phyloP scores from a whole-genome alignment of 169 alveolate species.

The Perkinsus marinus region DNA sequence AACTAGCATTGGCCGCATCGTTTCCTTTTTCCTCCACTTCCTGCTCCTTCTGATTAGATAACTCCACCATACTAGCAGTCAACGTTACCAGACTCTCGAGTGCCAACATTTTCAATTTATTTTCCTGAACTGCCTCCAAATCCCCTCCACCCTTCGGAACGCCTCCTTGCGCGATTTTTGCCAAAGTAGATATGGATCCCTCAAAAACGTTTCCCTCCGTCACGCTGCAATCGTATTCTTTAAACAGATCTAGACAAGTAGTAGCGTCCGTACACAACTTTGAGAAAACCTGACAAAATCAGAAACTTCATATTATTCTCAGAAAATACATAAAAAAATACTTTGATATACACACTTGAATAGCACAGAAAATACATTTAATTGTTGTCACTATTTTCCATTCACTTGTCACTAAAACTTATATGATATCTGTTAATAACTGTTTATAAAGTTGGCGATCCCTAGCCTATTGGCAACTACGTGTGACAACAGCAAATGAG shows the following conservation, averaged over 20 bases:
- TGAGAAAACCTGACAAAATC: slow-evolving; percentile 16
- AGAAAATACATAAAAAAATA: too few species aligned
- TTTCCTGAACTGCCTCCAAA: slow-evolving; percentile 3
- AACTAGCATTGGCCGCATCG: not conserved
- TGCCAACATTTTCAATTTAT: not conserved
- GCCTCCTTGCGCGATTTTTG: slow-evolving; percentile 33
- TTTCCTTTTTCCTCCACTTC: slow-evolving; percentile 6
- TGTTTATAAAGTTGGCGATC: too few species aligned
- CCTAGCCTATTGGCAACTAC: too few species aligned
- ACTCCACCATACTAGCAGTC: not conserved
- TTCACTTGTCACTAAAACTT: too few species aligned
- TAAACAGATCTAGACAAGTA: slow-evolving; percentile 16
- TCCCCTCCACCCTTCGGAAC: not conserved
- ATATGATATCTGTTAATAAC: too few species aligned
- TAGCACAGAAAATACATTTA: too few species aligned
- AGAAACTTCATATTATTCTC: too few species aligned
- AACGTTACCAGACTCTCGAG: slow-evolving; percentile 11
- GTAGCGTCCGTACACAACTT: slow-evolving; percentile 32
- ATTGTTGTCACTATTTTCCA: too few species aligned
- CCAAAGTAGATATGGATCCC: slow-evolving; percentile 22
- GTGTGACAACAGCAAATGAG: too few species aligned
- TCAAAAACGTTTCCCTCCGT: slow-evolving; percentile 27
- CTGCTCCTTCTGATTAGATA: not conserved
- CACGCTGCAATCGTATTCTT: slow-evolving; percentile 30
- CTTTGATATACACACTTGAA: too few species aligned